Evolutionary conservation across 129 eudicot species (phyloP).

Genomic region (Apium graveolens): DNA sequence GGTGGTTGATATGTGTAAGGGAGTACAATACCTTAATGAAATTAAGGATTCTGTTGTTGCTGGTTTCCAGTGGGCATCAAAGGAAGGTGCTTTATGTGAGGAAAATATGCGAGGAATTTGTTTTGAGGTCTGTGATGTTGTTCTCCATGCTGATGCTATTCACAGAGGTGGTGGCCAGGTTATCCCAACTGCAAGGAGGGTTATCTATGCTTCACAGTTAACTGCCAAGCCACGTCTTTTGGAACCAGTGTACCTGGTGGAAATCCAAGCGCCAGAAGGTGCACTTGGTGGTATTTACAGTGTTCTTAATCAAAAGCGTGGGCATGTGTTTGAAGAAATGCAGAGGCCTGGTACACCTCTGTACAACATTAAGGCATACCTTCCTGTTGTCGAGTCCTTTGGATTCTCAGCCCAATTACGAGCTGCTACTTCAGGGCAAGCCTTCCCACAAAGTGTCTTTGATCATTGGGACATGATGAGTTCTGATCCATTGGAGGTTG

Average conservation of each 20-base stretch:
- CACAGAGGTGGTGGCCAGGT: constrained; percentile 95
- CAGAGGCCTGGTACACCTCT: constrained; percentile 86
- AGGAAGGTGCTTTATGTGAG: constrained; percentile 29
- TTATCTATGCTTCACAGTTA: constrained; percentile 65
- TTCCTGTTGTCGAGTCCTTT: constrained; percentile 70
- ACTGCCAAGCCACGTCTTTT: constrained; percentile 74
- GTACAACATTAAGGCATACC: constrained; percentile 78
- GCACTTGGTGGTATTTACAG: constrained; percentile 90
- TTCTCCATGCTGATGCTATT: constrained; percentile 81
- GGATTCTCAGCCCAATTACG: constrained; percentile 67
- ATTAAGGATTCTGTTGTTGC: neutral
- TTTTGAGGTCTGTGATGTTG: too few relatives aligned
- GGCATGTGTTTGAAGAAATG: constrained; percentile 77
- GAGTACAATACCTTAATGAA: neutral
- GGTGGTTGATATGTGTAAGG: constrained; percentile 46
- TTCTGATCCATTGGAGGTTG: constrained; percentile 59
- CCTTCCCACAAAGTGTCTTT: constrained; percentile 83
- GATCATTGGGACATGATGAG: constrained; percentile 89
- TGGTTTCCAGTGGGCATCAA: neutral
- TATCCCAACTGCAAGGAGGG: constrained; percentile 82
- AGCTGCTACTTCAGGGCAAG: constrained; percentile 83
- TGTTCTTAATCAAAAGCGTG: constrained; percentile 80
- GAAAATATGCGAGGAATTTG: constrained; percentile 38
- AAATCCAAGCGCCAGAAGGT: constrained; percentile 71
- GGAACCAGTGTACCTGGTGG: constrained; percentile 72